These are phyloP conservation scores for Aspergillus coremiiformis DNA, from an alignment of 495 filamentous ascomycete species.

Conservation along the genomic window DNA sequence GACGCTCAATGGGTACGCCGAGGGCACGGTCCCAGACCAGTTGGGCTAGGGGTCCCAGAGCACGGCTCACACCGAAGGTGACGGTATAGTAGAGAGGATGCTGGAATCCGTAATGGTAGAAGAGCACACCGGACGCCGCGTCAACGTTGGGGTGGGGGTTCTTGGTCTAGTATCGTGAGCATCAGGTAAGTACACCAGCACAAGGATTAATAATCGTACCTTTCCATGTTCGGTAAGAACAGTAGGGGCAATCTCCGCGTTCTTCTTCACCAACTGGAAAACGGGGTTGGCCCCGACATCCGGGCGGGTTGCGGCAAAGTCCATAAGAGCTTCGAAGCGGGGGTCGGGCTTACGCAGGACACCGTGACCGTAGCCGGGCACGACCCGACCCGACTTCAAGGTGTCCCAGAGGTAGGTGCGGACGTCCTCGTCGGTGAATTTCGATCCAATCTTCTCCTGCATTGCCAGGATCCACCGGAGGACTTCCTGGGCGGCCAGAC, in stretches of 20 bases:
- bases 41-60: slow-evolving; percentile 85
- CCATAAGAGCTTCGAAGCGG: slow-evolving; percentile 91
- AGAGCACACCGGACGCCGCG: slow-evolving; percentile 81
- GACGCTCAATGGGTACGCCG: slow-evolving; percentile 93
- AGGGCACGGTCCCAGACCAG: slow-evolving; percentile 94
- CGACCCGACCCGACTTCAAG: slow-evolving; percentile 87
- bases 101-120: slow-evolving; percentile 94
- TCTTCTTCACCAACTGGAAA: slow-evolving; percentile 88
- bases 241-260: slow-evolving; percentile 69
- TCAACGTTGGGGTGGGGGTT: slow-evolving; percentile 98
- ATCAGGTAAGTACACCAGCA: background rate
- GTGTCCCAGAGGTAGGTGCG: slow-evolving; percentile 86
- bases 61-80: slow-evolving; percentile 89
- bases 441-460: slow-evolving; percentile 75
- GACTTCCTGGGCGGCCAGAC: slow-evolving; percentile 94
- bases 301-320: slow-evolving; percentile 78
- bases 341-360: slow-evolving; percentile 96
- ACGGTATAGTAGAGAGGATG: slow-evolving; percentile 97
- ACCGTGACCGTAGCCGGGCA: slow-evolving; percentile 97
- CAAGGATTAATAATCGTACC: no score
- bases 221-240: slow-evolving; percentile 92
- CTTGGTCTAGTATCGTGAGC: slow-evolving; percentile 58
- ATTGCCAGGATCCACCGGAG: slow-evolving; percentile 92
- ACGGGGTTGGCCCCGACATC: slow-evolving; percentile 82
- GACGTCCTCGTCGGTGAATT: slow-evolving; percentile 71